Evolutionary conservation across 2,329 filamentous ascomycete species (phyloP).

Genomic region (Penicillium italicum): DNA sequence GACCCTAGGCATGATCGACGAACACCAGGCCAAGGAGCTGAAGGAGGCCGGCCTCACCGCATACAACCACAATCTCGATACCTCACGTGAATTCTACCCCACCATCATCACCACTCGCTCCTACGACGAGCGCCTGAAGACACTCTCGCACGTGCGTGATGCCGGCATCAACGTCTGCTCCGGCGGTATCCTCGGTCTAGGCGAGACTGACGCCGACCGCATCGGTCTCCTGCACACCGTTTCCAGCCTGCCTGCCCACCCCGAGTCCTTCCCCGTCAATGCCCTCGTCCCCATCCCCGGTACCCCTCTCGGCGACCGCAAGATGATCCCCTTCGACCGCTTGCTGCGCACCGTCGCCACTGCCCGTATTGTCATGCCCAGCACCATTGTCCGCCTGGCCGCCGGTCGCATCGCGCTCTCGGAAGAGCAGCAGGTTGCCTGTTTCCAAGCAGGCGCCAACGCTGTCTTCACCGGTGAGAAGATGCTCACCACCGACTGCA

Average conservation of each 20-base stretch:
- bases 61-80: conserved; percentile 94
- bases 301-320: conserved; percentile 73
- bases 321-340: conserved; percentile 70
- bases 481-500: conserved; percentile 90
- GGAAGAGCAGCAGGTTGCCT: conserved; percentile 84
- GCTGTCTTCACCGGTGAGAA: conserved; percentile 95
- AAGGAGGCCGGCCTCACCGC: conserved; percentile 81
- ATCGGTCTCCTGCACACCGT: conserved; percentile 81
- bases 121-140: conserved; percentile 82
- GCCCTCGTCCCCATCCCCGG: conserved; percentile 87
- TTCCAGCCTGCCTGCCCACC: conserved; percentile 73
- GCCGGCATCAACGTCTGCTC: conserved; percentile 89
- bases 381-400: conserved; percentile 80
- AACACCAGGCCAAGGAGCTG: conserved; percentile 72
- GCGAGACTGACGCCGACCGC: conserved; percentile 74
- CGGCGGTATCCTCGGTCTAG: conserved; percentile 80
- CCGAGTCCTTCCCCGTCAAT: conserved; percentile 88
- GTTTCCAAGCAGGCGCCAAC: conserved; percentile 87
- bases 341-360: conserved; percentile 81
- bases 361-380: conserved; percentile 76
- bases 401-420: conserved; percentile 79
- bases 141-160: conserved; percentile 73
- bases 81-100: conserved; percentile 83
- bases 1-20: conserved; percentile 90
- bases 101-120: conserved; percentile 78